Evolutionary conservation across 352 stramenopile species (phyloP), one percentile per base, ranked within the genome.

Genomic region (Phytophthora sp.): DNA sequence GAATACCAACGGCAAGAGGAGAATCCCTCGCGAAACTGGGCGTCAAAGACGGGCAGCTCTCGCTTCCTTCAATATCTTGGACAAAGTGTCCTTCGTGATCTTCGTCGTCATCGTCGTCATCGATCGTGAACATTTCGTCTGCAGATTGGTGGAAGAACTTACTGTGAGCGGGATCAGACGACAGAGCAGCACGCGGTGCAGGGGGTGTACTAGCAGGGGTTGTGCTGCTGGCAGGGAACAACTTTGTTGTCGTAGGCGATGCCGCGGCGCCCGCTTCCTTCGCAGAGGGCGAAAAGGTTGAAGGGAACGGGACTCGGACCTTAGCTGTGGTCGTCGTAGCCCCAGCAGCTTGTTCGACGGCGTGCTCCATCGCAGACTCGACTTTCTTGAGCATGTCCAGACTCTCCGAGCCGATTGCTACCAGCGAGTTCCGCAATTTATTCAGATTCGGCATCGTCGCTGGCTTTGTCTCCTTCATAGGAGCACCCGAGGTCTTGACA

Each of bases 81-180:
- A 71, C 66, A 23, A 74, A 74, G 8, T 71, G 66, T 2, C 66
- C 66, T 11, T 73, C 67, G 7, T 69, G 7, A 36, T 87, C 80
- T 27, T 90, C 85, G 21, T 91, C 79, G 15, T 93, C 82, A 5
- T 91, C 82, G 21, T 89, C 83, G 41, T 93, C 86, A 67, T 94
- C 86, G 55, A 94, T 94, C 13, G 84, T 89, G 56, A 94, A 94
- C 35, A 94, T 85, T 29, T 91, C 86, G 21, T 94, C 86, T n/a
- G 85, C 81, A 3, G 80, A 80, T 29, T 72, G 68, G 44, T 86
- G 75, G 57, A 86, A 89, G 39, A 80, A 90, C 0, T 61, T 63
- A 23, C 69, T 66, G 46, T 73, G 63, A 13, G 46, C 58, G 8
- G 63, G 63, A 23, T 76, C 69, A 38, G 67, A 21, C 30, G 71